A percentile compares a stretch with the other conserved stretches of the same genome.
phyloP scores from a whole-genome alignment of 2,329 filamentous ascomycete species.

The Colletotrichum sp. region DNA sequence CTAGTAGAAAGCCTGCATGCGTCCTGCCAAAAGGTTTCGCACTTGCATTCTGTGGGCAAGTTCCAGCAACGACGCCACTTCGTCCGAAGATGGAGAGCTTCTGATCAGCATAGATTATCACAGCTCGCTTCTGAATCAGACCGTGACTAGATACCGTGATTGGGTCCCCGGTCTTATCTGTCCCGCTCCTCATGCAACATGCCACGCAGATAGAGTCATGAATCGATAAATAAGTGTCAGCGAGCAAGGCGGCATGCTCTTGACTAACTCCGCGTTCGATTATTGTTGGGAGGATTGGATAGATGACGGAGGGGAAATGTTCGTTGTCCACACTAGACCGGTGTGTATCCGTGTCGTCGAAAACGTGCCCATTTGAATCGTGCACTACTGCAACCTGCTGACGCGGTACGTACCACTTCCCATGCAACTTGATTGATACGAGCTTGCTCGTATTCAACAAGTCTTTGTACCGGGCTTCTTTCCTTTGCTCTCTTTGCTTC shows the following conservation, averaged over 20 bases:
- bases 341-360: background rate
- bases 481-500: background rate
- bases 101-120: background rate
- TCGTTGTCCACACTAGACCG: background rate
- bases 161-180: background rate
- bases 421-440: background rate
- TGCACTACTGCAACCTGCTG: background rate
- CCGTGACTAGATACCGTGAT: background rate
- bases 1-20: background rate
- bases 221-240: background rate
- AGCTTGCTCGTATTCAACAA: background rate
- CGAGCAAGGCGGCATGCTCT: too few relatives aligned
- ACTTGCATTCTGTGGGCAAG: background rate
- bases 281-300: background rate
- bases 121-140: background rate
- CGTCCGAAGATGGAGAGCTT: background rate
- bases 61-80: too few relatives aligned
- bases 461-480: background rate
- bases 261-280: background rate
- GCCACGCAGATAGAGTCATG: background rate
- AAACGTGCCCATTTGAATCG: background rate
- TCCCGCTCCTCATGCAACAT: background rate
- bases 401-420: background rate
- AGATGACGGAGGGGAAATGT: background rate
- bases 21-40: background rate